Conservation (phyloP, 768 basidiomycete genomes). For the Podaxis pistillaris region DNA sequence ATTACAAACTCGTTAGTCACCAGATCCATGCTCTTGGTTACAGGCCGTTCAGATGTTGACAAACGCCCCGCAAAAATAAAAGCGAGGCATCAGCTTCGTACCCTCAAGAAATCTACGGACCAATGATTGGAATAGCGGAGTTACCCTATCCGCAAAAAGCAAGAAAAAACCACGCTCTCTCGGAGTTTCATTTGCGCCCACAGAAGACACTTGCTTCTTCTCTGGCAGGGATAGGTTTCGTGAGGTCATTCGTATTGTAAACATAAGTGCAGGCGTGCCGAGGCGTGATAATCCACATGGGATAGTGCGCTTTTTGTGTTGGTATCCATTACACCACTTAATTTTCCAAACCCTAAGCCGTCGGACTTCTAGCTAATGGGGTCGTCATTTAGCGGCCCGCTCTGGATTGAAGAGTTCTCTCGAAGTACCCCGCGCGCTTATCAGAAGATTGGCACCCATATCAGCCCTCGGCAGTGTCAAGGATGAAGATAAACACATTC, state of each 20-base stretch:
- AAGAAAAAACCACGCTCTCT: neutral
- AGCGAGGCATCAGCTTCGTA: neutral
- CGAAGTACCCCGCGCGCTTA: neutral
- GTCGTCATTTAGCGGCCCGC: neutral
- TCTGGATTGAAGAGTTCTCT: neutral
- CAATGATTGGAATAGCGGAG: neutral
- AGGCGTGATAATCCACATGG: neutral
- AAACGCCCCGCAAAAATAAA: neutral
- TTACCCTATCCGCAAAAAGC: neutral
- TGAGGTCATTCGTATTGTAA: neutral
- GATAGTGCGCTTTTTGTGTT: neutral
- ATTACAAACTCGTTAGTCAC: neutral
- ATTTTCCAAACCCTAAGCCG: neutral
- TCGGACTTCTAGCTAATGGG: neutral
- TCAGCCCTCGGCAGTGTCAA: neutral
- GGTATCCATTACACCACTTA: neutral
- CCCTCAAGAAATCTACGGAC: neutral
- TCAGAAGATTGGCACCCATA: neutral
- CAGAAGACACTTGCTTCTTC: neutral
- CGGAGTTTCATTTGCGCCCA: slow-evolving; percentile 4
- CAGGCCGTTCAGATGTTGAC: neutral
- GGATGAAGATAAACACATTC: neutral
- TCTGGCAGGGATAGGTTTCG: neutral
- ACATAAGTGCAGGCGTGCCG: neutral
- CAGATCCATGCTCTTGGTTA: neutral